These are phyloP conservation scores for Phytophthora cryptogea DNA, from an alignment of 352 stramenopile genomes.

Conservation along the genomic window DNA sequence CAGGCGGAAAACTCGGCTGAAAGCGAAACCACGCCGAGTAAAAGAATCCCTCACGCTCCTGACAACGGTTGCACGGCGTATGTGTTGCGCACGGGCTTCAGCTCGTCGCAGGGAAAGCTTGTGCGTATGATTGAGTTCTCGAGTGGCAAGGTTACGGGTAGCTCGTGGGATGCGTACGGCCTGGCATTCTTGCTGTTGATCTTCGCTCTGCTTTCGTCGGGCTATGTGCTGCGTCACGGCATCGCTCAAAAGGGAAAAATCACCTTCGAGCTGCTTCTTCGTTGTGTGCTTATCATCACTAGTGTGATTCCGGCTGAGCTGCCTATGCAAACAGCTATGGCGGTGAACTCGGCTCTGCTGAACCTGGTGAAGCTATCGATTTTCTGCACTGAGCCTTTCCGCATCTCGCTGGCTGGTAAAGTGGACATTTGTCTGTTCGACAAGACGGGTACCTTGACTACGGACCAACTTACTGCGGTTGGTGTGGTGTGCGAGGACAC, in stretches of 20 bases:
- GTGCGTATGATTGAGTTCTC: slow-evolving; percentile 98
- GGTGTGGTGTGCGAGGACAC: slow-evolving; percentile 91
- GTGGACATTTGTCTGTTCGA: slow-evolving; percentile 98
- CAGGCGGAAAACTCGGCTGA: slow-evolving; percentile 67
- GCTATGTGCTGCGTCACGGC: slow-evolving; percentile 93
- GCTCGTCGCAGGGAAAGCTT: slow-evolving; percentile 97
- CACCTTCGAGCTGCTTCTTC: slow-evolving; percentile 96
- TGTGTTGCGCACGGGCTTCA: slow-evolving; percentile 97
- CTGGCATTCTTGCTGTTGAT: slow-evolving; percentile 96
- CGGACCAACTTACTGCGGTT: slow-evolving; percentile 94
- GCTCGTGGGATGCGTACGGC: slow-evolving; percentile 95
- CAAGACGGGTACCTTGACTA: slow-evolving; percentile 99
- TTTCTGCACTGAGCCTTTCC: slow-evolving; percentile 98
- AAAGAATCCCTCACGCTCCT: slow-evolving; percentile 74
- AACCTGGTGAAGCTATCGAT: slow-evolving; percentile 95
- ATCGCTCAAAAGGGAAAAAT: slow-evolving; percentile 91
- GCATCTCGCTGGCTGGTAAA: slow-evolving; percentile 97
- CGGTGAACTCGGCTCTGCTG: slow-evolving; percentile 96
- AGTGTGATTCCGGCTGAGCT: slow-evolving; percentile 98
- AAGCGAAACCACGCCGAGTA: slow-evolving; percentile 16
- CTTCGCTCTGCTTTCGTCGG: slow-evolving; percentile 95
- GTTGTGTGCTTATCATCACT: slow-evolving; percentile 99
- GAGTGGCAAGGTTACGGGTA: slow-evolving; percentile 95
- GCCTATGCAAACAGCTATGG: slow-evolving; percentile 97
- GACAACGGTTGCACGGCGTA: slow-evolving; percentile 94